Conservation (phyloP, 306 rosid species). For the Sphenostylis stenocarpa region DNA sequence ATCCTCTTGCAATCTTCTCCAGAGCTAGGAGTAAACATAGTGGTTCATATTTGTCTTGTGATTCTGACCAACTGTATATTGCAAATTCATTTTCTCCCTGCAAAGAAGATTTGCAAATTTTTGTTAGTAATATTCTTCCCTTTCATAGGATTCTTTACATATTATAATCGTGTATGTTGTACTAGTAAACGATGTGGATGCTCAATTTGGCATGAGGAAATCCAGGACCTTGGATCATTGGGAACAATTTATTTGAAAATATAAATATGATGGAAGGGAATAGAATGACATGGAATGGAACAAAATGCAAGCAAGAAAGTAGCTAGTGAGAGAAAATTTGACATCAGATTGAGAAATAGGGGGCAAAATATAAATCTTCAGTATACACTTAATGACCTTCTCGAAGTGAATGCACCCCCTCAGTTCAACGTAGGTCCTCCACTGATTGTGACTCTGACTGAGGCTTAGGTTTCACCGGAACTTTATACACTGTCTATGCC, state of each 20-base stretch:
- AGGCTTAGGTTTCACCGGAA: not conserved
- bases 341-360: not conserved
- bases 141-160: not conserved
- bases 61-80: not conserved
- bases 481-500: not conserved
- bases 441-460: not conserved
- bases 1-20: slow-evolving; percentile 17
- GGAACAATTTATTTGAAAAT: not conserved
- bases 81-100: slow-evolving; percentile 14
- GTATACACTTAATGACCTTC: not conserved
- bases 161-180: not conserved
- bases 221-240: not conserved
- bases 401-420: not conserved
- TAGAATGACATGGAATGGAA: not conserved
- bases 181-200: not conserved
- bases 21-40: slow-evolving; percentile 13
- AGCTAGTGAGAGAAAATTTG: not conserved
- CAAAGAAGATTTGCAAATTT: not conserved
- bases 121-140: not conserved
- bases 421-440: not conserved
- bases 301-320: not conserved
- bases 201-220: not conserved
- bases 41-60: slow-evolving; percentile 9
- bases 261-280: not conserved
- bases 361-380: not conserved